A percentile compares a stretch with the other conserved stretches of the same genome.
Evolutionary conservation across 306 rosid species (phyloP).

Genomic region (Luffa acutangula): DNA sequence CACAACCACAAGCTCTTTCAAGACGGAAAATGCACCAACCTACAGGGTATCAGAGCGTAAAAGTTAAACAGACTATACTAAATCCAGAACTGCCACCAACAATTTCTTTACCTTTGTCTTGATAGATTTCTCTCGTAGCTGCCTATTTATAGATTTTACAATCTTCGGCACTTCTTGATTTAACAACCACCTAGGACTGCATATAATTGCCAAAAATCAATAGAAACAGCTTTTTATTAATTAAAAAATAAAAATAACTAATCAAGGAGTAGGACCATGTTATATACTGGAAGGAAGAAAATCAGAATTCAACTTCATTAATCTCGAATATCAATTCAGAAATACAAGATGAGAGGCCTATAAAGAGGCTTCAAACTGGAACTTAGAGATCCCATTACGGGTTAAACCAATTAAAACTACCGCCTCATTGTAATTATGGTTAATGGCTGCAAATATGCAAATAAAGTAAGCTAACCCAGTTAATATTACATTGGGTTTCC

Average conservation of each 20-base stretch:
- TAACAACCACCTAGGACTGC: conserved; percentile 98
- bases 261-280: conserved; percentile 4
- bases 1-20: conserved; percentile 95
- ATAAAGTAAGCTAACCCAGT: not conserved
- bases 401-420: not conserved
- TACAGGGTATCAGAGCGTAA: conserved; percentile 26
- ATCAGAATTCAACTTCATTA: not conserved
- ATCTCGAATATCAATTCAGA: not conserved
- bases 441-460: not conserved
- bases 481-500: not conserved
- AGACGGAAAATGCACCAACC: conserved; percentile 98
- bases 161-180: conserved; percentile 93
- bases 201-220: conserved; percentile 20
- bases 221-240: not conserved
- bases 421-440: not conserved
- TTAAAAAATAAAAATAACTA: not conserved
- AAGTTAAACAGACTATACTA: conserved; percentile 7
- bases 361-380: not conserved
- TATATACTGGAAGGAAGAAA: not conserved
- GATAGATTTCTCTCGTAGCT: conserved; percentile 92
- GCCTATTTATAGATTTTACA: conserved; percentile 83
- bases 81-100: not conserved
- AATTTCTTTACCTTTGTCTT: conserved; percentile 73
- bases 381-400: not conserved
- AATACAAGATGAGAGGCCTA: not conserved